Percentiles rank a stretch among this genome's conserved stretches.
Evolutionary conservation across 148 eudicot genomes (phyloP).

Genomic region (Pouteria glomerata): DNA sequence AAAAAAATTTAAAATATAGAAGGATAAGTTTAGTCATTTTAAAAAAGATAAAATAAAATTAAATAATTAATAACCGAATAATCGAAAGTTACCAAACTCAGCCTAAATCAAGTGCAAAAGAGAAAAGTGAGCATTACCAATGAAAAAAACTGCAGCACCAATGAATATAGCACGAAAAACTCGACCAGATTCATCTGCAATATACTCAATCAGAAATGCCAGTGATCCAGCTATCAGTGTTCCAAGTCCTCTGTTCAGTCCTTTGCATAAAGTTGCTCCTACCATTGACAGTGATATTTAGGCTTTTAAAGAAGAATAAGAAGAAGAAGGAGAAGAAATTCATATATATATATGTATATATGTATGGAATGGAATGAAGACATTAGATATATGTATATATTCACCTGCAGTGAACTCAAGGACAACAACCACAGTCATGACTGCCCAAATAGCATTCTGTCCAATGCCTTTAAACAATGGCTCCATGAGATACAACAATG

Average conservation of each 20-base stretch:
- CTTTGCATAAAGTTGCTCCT: conserved; percentile 97
- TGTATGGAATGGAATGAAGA: too few species aligned
- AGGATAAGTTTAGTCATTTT: too few species aligned
- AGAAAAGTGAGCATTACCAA: conserved; percentile 51
- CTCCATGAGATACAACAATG: conserved; percentile 67
- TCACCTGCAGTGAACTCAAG: conserved; percentile 95
- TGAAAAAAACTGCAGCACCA: conserved; percentile 56
- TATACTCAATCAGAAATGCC: conserved; percentile 63
- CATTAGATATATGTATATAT: too few species aligned
- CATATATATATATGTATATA: too few species aligned
- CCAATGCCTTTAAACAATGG: conserved; percentile 70
- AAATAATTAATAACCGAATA: too few species aligned
- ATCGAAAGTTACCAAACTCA: too few species aligned
- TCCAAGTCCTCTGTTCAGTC: conserved; percentile 85
- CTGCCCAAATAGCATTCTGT: conserved; percentile 81
- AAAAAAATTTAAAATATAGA: too few species aligned
- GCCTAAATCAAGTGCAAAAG: too few species aligned
- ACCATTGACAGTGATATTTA: too few species aligned
- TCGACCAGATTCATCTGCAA: conserved; percentile 44
- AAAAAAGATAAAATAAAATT: too few species aligned
- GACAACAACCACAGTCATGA: conserved; percentile 94
- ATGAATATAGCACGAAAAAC: conserved; percentile 64
- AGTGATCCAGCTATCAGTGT: conserved; percentile 76
- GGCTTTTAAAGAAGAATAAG: too few species aligned
- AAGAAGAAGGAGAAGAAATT: too few species aligned